These are phyloP conservation scores for Wickerhamiella spandovensis DNA, from an alignment of 805 yeast species.

Conservation along the genomic window DNA sequence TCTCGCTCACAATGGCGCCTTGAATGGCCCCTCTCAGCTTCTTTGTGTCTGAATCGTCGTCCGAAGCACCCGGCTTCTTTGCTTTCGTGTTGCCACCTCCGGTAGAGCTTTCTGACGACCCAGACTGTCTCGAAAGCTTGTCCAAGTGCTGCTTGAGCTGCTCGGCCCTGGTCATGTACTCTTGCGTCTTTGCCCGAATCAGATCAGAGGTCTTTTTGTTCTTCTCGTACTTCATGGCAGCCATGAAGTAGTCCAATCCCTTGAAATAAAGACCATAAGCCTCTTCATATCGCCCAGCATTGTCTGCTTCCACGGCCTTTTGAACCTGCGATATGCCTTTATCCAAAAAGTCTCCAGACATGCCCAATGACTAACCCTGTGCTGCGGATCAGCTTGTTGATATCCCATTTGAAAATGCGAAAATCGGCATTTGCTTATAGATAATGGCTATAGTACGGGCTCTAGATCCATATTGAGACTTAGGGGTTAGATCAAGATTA, in stretches of 20 bases:
- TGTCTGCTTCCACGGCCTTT: conserved; percentile 89
- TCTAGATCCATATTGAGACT: too few relatives aligned
- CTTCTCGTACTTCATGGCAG: conserved; percentile 89
- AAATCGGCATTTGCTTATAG: too few relatives aligned
- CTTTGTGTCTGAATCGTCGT: conserved; percentile 61
- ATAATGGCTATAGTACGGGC: too few relatives aligned
- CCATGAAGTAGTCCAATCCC: conserved; percentile 88
- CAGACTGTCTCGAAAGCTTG: conserved; percentile 33
- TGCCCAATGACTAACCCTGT: conserved; percentile 1
- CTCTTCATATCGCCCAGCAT: conserved; percentile 79
- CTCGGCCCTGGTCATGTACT: conserved; percentile 85
- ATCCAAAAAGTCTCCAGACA: conserved; percentile 53
- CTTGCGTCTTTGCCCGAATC: conserved; percentile 78
- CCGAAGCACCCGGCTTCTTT: conserved; percentile 33
- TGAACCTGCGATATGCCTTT: conserved; percentile 94
- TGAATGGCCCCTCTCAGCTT: conserved; percentile 82
- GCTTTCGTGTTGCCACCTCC: conserved; percentile 43
- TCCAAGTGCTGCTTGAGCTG: conserved; percentile 82
- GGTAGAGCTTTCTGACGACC: conserved; percentile 39
- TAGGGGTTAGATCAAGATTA: too few relatives aligned
- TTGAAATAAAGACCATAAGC: conserved; percentile 87
- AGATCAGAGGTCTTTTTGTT: conserved; percentile 80
- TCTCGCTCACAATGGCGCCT: conserved; percentile 82
- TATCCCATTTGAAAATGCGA: too few relatives aligned
- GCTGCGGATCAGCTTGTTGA: too few relatives aligned